These are phyloP conservation scores for Salvia rosmarinus DNA, from an alignment of 257 asterid species.

Conservation along the genomic window DNA sequence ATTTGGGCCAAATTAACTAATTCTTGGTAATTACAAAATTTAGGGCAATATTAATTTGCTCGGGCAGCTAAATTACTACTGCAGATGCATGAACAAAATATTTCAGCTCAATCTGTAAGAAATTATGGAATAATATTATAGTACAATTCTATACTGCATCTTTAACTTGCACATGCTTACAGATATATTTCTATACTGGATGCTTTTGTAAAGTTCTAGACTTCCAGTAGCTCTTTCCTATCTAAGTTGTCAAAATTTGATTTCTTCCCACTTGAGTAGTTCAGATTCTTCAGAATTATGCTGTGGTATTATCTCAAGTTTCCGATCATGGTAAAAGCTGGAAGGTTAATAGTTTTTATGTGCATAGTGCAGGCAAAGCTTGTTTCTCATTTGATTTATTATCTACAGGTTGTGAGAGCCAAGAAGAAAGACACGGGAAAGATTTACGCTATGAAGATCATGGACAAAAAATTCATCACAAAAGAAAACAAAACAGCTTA, in stretches of 20 bases:
- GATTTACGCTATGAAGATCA: constrained; percentile 93
- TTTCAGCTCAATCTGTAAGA: neutral
- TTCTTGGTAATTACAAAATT: neutral
- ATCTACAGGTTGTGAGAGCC: constrained; percentile 88
- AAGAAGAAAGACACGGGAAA: constrained; percentile 87
- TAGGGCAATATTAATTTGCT: neutral
- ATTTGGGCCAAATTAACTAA: neutral
- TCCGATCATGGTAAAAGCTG: neutral
- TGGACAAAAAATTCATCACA: constrained; percentile 97
- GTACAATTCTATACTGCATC: too few relatives aligned
- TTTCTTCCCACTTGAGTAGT: neutral
- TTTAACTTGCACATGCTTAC: too few relatives aligned
- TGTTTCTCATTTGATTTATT: constrained; percentile 19
- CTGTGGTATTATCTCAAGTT: neutral
- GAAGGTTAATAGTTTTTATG: constrained; percentile 2
- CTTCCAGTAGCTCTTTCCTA: neutral
- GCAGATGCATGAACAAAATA: neutral
- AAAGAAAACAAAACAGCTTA: constrained; percentile 98
- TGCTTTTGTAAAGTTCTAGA: neutral
- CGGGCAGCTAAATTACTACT: neutral
- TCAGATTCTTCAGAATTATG: neutral
- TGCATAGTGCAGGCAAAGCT: constrained; percentile 22
- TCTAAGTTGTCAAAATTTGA: neutral
- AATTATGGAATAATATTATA: neutral
- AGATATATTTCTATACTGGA: neutral